Percentiles rank a stretch among this genome's conserved stretches.
These are phyloP conservation scores for Epichloe brachyelytri DNA, from an alignment of 2,329 filamentous ascomycete species.

Conservation along the genomic window DNA sequence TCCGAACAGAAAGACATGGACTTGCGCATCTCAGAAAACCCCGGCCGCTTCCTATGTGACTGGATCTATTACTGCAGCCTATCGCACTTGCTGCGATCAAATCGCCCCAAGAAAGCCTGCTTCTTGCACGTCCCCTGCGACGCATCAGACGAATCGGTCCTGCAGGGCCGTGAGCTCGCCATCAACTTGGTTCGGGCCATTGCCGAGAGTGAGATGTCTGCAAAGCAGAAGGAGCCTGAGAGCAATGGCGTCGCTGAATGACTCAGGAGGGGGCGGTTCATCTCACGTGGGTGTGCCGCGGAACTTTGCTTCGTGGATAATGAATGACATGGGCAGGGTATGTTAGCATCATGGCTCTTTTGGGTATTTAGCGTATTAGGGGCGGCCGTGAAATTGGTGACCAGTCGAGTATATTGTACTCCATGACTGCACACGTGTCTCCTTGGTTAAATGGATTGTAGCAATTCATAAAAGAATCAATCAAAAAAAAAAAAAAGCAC, in stretches of 20 bases:
- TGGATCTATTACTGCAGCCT: conserved; percentile 65
- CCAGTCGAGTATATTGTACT: no score
- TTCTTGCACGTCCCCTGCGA: conserved; percentile 63
- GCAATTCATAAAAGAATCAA: no score
- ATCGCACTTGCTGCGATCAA: conserved; percentile 38
- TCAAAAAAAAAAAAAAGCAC: no score
- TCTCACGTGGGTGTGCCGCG: background rate
- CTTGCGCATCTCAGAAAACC: conserved; percentile 52
- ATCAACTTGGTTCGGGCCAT: conserved; percentile 44
- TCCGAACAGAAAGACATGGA: conserved; percentile 24
- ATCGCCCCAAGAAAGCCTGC: conserved; percentile 37
- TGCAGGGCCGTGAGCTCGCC: conserved; percentile 36
- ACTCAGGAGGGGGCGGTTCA: background rate
- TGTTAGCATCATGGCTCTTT: background rate
- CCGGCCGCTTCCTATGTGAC: conserved; percentile 64
- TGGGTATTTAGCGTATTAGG: background rate
- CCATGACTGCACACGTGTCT: no score
- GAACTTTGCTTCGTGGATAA: background rate
- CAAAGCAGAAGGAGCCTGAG: conserved; percentile 8
- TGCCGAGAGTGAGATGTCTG: conserved; percentile 34
- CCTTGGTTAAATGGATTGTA: no score
- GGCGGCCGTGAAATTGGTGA: background rate
- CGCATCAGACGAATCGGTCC: conserved; percentile 34
- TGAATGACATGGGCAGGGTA: background rate
- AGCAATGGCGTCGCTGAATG: background rate